Evolutionary conservation across 2,329 filamentous ascomycete species (phyloP).

Genomic region (Ceratocystis papillata): DNA sequence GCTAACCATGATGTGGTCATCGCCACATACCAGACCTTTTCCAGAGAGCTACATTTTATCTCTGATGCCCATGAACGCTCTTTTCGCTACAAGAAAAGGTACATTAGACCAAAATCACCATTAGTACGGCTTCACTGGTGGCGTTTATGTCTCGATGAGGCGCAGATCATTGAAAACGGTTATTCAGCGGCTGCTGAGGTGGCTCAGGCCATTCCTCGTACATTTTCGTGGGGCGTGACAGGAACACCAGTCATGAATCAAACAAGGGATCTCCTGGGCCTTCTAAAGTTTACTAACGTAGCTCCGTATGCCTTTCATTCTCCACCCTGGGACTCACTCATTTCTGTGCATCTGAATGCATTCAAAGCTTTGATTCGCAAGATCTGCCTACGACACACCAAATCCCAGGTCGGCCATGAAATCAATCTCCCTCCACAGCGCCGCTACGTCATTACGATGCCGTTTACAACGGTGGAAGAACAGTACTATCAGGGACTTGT

Average conservation of each 20-base stretch:
- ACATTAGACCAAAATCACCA: slow-evolving; percentile 59
- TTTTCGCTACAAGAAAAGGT: slow-evolving; percentile 54
- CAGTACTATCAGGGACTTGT: slow-evolving; percentile 75
- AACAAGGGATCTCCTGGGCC: slow-evolving; percentile 63
- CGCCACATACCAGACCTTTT: slow-evolving; percentile 60
- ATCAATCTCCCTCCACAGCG: slow-evolving; percentile 71
- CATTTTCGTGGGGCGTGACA: slow-evolving; percentile 85
- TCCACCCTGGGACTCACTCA: slow-evolving; percentile 53
- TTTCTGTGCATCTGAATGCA: slow-evolving; percentile 46
- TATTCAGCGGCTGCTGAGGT: slow-evolving; percentile 73
- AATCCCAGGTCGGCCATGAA: slow-evolving; percentile 67
- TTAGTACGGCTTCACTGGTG: slow-evolving; percentile 78
- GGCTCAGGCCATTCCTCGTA: slow-evolving; percentile 65
- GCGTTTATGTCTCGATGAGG: slow-evolving; percentile 66
- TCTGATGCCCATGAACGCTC: slow-evolving; percentile 56
- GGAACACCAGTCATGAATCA: slow-evolving; percentile 81
- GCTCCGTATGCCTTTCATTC: background rate
- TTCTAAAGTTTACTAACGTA: slow-evolving; percentile 56
- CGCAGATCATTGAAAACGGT: slow-evolving; percentile 89
- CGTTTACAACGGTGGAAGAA: slow-evolving; percentile 82
- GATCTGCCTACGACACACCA: slow-evolving; percentile 76
- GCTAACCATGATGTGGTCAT: slow-evolving; percentile 48
- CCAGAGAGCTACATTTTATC: slow-evolving; percentile 69
- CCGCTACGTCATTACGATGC: slow-evolving; percentile 75
- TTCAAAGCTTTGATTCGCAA: slow-evolving; percentile 60